These are phyloP conservation scores for Wolfiporia cocos DNA, from an alignment of 1,284 basidiomycete genomes.

Conservation along the genomic window DNA sequence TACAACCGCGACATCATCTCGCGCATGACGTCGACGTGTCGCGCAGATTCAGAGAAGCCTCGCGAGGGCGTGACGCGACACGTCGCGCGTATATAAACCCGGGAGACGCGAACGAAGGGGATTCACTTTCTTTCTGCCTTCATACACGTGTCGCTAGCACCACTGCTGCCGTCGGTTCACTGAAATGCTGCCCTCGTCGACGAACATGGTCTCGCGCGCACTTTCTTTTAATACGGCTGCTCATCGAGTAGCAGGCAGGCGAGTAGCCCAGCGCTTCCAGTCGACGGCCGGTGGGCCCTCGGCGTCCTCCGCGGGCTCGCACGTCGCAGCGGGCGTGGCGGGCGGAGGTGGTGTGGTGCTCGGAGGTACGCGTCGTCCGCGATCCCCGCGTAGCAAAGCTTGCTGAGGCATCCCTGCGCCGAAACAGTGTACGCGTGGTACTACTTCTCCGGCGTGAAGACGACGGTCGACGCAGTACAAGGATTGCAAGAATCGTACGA, in stretches of 20 bases:
- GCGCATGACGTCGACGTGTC: too few relatives aligned
- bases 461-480: constrained; percentile 20
- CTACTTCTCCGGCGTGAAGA: constrained; percentile 16
- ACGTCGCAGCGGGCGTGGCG: constrained; percentile 1
- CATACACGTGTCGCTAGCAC: too few relatives aligned
- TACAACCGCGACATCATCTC: too few relatives aligned
- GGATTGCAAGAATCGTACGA: constrained; percentile 27
- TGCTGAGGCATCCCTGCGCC: neutral
- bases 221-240: too few relatives aligned
- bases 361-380: neutral
- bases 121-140: too few relatives aligned
- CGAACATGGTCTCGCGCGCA: too few relatives aligned
- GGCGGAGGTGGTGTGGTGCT: constrained; percentile 2
- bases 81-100: too few relatives aligned
- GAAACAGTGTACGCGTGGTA: constrained; percentile 14
- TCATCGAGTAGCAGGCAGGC: neutral
- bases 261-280: neutral
- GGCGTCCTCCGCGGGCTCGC: neutral
- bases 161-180: too few relatives aligned
- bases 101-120: too few relatives aligned
- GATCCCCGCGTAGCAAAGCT: neutral
- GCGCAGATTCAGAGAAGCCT: too few relatives aligned
- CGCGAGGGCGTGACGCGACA: too few relatives aligned
- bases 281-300: neutral
- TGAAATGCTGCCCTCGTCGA: too few relatives aligned